A percentile compares a stretch with the other conserved stretches of the same genome.
These are phyloP conservation scores for Pelargonium fulgidum DNA, from an alignment of 441 rosid species.

Conservation along the genomic window DNA sequence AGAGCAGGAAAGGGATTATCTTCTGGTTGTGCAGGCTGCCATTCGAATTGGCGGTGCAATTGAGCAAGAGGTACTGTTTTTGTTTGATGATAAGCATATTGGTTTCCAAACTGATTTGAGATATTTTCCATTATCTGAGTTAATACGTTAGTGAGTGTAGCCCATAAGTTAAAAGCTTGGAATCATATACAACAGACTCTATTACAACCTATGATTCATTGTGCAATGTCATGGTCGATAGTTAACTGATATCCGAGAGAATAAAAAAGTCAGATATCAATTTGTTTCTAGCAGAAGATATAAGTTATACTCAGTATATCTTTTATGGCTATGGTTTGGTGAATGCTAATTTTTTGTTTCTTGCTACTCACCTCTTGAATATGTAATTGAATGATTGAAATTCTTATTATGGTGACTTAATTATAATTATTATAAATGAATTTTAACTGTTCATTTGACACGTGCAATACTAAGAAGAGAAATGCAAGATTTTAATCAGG, in stretches of 20 bases:
- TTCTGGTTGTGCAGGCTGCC: conserved; percentile 71
- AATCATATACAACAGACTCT: no score
- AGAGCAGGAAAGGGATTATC: conserved; percentile 38
- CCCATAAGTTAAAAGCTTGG: no score
- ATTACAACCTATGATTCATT: no score
- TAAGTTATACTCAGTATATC: background rate
- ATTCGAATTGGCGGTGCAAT: conserved; percentile 79
- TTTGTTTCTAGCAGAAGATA: background rate
- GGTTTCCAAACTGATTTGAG: no score
- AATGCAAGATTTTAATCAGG: no score
- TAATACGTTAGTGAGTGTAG: no score
- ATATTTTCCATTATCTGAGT: no score
- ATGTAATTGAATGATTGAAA: background rate
- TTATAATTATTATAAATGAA: background rate
- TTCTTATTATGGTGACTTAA: background rate
- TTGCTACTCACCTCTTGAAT: background rate
- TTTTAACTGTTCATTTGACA: background rate
- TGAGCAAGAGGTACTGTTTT: conserved; percentile 65
- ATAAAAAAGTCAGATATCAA: no score
- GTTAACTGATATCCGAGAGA: no score
- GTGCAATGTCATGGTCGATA: no score
- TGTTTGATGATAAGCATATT: background rate
- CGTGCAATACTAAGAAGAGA: background rate
- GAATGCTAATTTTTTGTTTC: background rate
- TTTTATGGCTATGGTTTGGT: background rate